Evolutionary conservation across 257 asterid genomes (phyloP), one percentile per base, ranked within the genome.

Genomic region (Nicotiana attenuata): DNA sequence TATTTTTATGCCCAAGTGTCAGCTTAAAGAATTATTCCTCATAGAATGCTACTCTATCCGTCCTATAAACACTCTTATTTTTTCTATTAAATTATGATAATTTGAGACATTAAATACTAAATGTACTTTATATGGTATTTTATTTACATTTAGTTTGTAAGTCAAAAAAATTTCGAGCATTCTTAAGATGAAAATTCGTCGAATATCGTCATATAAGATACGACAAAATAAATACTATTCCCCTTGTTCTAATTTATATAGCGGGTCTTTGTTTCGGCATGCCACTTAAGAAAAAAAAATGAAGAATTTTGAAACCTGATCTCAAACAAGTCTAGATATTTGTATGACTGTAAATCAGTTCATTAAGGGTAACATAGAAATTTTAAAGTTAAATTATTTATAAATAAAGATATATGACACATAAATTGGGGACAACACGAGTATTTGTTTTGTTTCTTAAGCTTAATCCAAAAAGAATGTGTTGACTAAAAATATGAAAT

Each of bases 301-400:
- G 0, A 41, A 41, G 1, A 41, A 0, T 41, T 41, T 41, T 41
- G 0, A 41, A 9, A 41, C 1, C 0, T 41, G 50, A 8, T 41
- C 50, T 41, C 3, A 41, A 9, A 41, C 1, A 9, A 41, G 0
- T 41, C 13, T 9, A 41, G 1, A 9, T 41, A 41, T 8, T 41
- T 41, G 0, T 8, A 3, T 41, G 45, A 41, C 0, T 41, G 50
- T 41, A 8, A 9, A 41, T 41, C 2, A 9, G 3, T 41, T 41
- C 0, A 41, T 2, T 41, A 41, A 2, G 10, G 3, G 13, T 9
- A 41, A 41, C 1, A 41, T 41, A 41, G 0, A 41, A 2, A 8
- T 41, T 41, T 41, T 8, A 41, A 41, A 41, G 3, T 41, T 9
- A 41, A 41, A 9, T 41, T 41, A 41, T 9, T 41, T 2, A 9